Evolutionary conservation across 768 basidiomycete species (phyloP).

Genomic region (Xerocomus potaroensis): DNA sequence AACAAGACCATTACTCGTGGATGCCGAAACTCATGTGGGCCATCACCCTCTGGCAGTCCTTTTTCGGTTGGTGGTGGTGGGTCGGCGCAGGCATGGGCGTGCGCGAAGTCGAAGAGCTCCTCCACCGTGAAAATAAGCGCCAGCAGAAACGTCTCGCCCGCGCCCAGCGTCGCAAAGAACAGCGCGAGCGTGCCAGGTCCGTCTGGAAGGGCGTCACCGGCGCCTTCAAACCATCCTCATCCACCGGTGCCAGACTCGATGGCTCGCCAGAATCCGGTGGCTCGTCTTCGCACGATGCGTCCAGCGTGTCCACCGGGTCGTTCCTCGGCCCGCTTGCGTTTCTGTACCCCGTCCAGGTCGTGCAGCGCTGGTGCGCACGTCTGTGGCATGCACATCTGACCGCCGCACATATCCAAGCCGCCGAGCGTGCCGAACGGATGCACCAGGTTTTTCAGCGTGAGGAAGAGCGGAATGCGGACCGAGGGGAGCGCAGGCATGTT

Average conservation of each 20-base stretch:
- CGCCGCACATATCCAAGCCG: slow-evolving; percentile 68
- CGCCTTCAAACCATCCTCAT: slow-evolving; percentile 39
- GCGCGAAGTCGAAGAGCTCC: slow-evolving; percentile 63
- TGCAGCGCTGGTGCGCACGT: slow-evolving; percentile 54
- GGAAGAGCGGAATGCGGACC: slow-evolving; percentile 15
- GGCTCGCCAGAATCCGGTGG: not conserved
- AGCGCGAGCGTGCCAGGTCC: slow-evolving; percentile 48
- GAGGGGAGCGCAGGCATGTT: slow-evolving; percentile 28
- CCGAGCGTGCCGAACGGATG: slow-evolving; percentile 61
- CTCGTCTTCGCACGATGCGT: slow-evolving; percentile 9
- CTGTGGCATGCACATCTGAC: slow-evolving; percentile 67
- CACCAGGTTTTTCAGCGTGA: slow-evolving; percentile 52
- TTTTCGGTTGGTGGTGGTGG: slow-evolving; percentile 99
- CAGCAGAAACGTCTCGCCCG: slow-evolving; percentile 44
- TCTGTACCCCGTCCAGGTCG: slow-evolving; percentile 22
- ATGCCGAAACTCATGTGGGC: slow-evolving; percentile 86
- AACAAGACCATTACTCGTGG: slow-evolving; percentile 87
- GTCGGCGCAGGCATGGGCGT: slow-evolving; percentile 87
- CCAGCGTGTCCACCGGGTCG: not conserved
- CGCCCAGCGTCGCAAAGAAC: slow-evolving; percentile 45
- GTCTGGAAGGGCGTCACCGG: slow-evolving; percentile 58
- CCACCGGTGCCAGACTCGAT: not conserved
- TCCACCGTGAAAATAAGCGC: slow-evolving; percentile 51
- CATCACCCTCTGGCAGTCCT: slow-evolving; percentile 95
- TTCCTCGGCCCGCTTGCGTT: not conserved